Conservation (phyloP, 1,284 basidiomycete genomes). For the Vanrija pseudolonga region DNA sequence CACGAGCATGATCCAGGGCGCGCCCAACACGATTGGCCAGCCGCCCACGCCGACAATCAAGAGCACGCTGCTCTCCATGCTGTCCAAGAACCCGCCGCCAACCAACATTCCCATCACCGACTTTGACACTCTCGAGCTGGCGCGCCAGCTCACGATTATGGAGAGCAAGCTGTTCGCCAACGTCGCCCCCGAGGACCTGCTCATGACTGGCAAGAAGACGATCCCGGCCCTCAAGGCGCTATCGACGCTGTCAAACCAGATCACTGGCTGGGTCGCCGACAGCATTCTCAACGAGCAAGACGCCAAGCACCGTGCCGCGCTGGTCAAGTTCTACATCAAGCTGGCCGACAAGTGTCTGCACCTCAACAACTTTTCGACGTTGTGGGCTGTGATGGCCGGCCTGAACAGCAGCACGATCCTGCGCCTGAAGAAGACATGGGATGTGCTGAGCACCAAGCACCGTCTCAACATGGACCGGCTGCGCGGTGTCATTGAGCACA, state of each 20-base stretch:
- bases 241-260: conserved; percentile 87
- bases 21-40: not conserved
- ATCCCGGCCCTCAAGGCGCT: conserved; percentile 75
- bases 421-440: conserved; percentile 90
- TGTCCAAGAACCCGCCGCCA: conserved; percentile 49
- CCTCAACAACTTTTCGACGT: conserved; percentile 90
- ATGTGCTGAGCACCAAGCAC: conserved; percentile 80
- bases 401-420: conserved; percentile 92
- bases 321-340: conserved; percentile 88
- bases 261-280: conserved; percentile 94
- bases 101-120: conserved; percentile 73
- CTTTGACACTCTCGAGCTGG: conserved; percentile 88
- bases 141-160: conserved; percentile 89
- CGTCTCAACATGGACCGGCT: conserved; percentile 72
- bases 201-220: conserved; percentile 73
- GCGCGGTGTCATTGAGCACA: conserved; percentile 83
- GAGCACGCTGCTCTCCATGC: conserved; percentile 65
- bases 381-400: conserved; percentile 93
- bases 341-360: conserved; percentile 87
- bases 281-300: conserved; percentile 81
- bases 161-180: conserved; percentile 83
- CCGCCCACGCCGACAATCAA: conserved; percentile 68
- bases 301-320: conserved; percentile 70
- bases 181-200: conserved; percentile 86
- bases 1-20: conserved; percentile 3